A percentile compares a stretch with the other conserved stretches of the same genome.
Conservation (phyloP, 2,329 filamentous ascomycete genomes). For the Fusarium sp. region DNA sequence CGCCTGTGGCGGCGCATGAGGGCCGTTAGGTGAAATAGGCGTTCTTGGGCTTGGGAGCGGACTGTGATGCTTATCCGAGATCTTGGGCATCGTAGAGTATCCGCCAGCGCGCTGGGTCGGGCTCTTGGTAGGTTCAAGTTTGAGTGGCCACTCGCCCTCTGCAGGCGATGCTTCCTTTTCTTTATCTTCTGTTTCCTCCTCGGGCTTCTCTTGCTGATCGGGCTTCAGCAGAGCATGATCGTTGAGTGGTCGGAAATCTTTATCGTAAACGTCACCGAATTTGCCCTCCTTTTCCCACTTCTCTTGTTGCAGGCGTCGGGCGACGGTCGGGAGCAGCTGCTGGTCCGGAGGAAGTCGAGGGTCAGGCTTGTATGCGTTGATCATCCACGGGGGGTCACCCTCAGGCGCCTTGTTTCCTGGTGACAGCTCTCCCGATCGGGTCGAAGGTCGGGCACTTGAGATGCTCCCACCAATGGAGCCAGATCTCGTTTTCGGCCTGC, state of each 20-base stretch:
- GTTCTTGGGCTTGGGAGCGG: slow-evolving; percentile 63
- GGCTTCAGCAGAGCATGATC: slow-evolving; percentile 69
- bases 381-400: slow-evolving; percentile 95
- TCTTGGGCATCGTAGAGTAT: slow-evolving; percentile 76
- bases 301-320: slow-evolving; percentile 90
- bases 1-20: slow-evolving; percentile 38
- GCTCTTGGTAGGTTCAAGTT: slow-evolving; percentile 62
- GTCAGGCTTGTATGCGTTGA: slow-evolving; percentile 95
- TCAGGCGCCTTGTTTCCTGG: slow-evolving; percentile 78
- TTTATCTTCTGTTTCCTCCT: slow-evolving; percentile 26
- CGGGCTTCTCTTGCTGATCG: slow-evolving; percentile 56
- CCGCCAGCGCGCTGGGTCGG: slow-evolving; percentile 62
- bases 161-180: slow-evolving; percentile 31
- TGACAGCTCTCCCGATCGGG: slow-evolving; percentile 71
- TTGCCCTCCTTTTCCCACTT: slow-evolving; percentile 95
- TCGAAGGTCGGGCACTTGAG: slow-evolving; percentile 69
- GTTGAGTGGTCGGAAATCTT: slow-evolving; percentile 87
- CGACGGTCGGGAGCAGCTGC: slow-evolving; percentile 94
- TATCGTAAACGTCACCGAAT: slow-evolving; percentile 87
- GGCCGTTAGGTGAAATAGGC: slow-evolving; percentile 57
- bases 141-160: slow-evolving; percentile 73
- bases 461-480: slow-evolving; percentile 64
- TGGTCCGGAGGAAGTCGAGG: slow-evolving; percentile 94
- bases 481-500: slow-evolving; percentile 75
- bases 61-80: slow-evolving; percentile 57